Evolutionary conservation across 805 yeast genomes (phyloP).

Genomic region (Soucietia sequanensis): DNA sequence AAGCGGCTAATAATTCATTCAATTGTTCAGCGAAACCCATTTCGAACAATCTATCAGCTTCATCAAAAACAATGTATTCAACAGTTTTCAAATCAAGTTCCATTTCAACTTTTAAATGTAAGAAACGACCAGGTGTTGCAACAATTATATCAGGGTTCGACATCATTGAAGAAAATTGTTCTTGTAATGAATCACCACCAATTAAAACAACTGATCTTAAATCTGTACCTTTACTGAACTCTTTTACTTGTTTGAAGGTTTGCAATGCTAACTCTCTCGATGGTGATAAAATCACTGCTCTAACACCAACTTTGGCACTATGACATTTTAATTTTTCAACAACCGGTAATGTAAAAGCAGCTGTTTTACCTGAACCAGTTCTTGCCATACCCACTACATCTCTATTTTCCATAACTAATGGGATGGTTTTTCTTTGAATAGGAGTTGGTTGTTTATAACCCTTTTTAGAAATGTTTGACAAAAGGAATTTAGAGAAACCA

Average conservation of each 20-base stretch:
- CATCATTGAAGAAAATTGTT: slow-evolving; percentile 92
- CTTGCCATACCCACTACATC: slow-evolving; percentile 99
- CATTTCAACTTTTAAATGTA: slow-evolving; percentile 97
- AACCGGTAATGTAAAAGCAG: slow-evolving; percentile 91
- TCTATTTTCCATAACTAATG: slow-evolving; percentile 78
- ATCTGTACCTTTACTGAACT: slow-evolving; percentile 81
- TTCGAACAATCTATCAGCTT: slow-evolving; percentile 95
- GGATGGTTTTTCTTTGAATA: slow-evolving; percentile 93
- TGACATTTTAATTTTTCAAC: slow-evolving; percentile 82
- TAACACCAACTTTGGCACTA: slow-evolving; percentile 80
- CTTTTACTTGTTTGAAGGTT: slow-evolving; percentile 84
- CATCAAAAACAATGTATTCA: slow-evolving; percentile 93
- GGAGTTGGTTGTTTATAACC: slow-evolving; percentile 98
- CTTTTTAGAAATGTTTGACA: slow-evolving; percentile 70
- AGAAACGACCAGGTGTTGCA: slow-evolving; percentile 97
- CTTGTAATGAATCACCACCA: slow-evolving; percentile 99
- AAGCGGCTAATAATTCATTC: slow-evolving; percentile 79
- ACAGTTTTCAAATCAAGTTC: slow-evolving; percentile 75
- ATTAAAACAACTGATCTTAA: slow-evolving; percentile 77
- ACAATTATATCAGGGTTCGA: slow-evolving; percentile 90
- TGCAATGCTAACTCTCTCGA: slow-evolving; percentile 96
- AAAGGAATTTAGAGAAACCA: slow-evolving; percentile 73
- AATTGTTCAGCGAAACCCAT: slow-evolving; percentile 95
- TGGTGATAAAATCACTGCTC: slow-evolving; percentile 90
- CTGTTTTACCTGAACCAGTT: slow-evolving; percentile 98